Conservation (phyloP, 176 grass and related monocot genomes). For the Avena atlantica region DNA sequence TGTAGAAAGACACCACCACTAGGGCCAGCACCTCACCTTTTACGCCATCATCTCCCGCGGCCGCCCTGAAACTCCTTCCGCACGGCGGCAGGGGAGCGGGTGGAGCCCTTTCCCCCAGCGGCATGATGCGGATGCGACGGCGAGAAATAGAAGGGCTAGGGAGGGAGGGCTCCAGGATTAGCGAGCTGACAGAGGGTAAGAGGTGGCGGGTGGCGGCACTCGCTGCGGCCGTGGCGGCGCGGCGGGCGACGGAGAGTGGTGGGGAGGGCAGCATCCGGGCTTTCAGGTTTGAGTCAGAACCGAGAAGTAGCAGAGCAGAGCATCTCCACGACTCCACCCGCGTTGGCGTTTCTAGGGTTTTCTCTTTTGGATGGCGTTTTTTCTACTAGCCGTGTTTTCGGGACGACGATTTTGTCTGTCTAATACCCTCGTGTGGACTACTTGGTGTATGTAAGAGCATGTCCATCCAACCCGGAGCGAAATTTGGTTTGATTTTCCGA, state of each 20-base stretch:
- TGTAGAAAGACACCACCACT: constrained; percentile 87
- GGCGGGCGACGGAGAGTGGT: constrained; percentile 48
- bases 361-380: too few relatives aligned
- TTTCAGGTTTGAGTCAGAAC: neutral
- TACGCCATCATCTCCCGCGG: neutral
- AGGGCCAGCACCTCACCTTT: constrained; percentile 33
- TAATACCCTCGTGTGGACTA: too few relatives aligned
- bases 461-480: too few relatives aligned
- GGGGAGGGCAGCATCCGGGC: constrained; percentile 50
- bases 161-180: neutral
- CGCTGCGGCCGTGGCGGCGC: constrained; percentile 48
- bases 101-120: constrained; percentile 25
- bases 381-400: too few relatives aligned
- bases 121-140: constrained; percentile 40
- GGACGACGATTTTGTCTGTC: too few relatives aligned
- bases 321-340: too few relatives aligned
- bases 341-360: too few relatives aligned
- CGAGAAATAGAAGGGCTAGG: constrained; percentile 8
- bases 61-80: constrained; percentile 46
- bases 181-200: constrained; percentile 25
- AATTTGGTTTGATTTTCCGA: too few relatives aligned
- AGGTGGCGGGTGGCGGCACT: constrained; percentile 37
- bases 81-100: constrained; percentile 20
- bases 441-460: too few relatives aligned
- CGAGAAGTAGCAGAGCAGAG: too few relatives aligned